Conservation (phyloP, 176 grass and related monocot species). For the Avena sativa region DNA sequence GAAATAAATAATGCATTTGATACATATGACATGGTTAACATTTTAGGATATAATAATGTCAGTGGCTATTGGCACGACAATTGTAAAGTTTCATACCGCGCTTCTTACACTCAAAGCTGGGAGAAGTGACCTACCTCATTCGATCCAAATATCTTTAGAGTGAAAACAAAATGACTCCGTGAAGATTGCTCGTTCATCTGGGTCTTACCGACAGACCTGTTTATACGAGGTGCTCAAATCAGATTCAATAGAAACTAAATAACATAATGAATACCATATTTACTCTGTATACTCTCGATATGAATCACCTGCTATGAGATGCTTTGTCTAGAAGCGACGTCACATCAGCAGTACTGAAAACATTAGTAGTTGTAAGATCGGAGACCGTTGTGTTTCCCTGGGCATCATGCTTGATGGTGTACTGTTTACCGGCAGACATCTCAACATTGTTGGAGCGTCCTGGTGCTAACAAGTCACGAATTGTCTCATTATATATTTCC, state of each 20-base stretch:
- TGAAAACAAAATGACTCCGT: conserved; percentile 95
- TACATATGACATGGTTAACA: background rate
- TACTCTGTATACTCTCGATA: background rate
- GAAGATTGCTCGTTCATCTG: conserved; percentile 98
- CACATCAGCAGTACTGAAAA: conserved; percentile 70
- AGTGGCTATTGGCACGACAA: background rate
- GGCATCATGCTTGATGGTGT: conserved; percentile 80
- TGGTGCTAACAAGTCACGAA: conserved; percentile 79
- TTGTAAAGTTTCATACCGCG: background rate
- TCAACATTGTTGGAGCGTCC: conserved; percentile 52
- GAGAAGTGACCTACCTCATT: conserved; percentile 66
- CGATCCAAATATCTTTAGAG: conserved; percentile 75
- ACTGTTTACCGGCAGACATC: conserved; percentile 53
- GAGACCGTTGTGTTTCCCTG: conserved; percentile 79
- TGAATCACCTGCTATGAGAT: conserved; percentile 73
- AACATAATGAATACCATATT: background rate
- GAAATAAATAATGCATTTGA: background rate
- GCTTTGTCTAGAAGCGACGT: conserved; percentile 72
- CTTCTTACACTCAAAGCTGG: background rate
- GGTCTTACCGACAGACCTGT: conserved; percentile 89
- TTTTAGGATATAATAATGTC: background rate
- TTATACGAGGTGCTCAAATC: background rate
- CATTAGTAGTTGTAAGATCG: conserved; percentile 75
- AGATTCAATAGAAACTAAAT: background rate
- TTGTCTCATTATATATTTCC: conserved; percentile 97